Evolutionary conservation across 2,329 filamentous ascomycete species (phyloP).

Genomic region (Alternaria burnsii): DNA sequence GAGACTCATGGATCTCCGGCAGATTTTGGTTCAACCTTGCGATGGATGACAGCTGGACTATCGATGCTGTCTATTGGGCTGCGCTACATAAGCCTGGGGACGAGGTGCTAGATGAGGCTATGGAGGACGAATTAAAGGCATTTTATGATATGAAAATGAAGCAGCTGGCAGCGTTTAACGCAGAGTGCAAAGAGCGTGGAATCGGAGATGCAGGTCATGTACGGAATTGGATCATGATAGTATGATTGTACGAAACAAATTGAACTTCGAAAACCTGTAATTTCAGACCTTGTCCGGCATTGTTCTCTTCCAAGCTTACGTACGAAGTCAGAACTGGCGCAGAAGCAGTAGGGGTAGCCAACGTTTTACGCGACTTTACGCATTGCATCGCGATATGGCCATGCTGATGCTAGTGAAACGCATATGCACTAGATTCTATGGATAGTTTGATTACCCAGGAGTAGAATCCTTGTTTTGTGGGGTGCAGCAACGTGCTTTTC

Average conservation of each 20-base stretch:
- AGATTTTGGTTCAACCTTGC: background rate
- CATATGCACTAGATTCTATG: background rate
- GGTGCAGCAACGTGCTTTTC: conserved; percentile 3
- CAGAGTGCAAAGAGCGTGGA: no score
- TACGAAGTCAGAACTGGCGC: fast-evolving
- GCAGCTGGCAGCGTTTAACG: conserved; percentile 21
- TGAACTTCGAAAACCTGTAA: background rate
- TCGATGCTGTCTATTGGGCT: conserved; percentile 38
- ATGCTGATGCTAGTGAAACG: background rate
- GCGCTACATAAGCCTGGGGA: conserved; percentile 18
- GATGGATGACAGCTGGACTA: background rate
- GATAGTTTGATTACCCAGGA: background rate
- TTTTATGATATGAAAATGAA: conserved; percentile 24
- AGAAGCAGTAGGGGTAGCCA: background rate
- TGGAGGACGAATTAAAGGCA: conserved; percentile 13
- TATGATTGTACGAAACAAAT: fast-evolving
- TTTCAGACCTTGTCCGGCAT: background rate
- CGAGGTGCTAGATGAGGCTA: conserved; percentile 14
- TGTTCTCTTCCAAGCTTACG: background rate
- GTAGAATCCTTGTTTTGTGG: conserved; percentile 11
- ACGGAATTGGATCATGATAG: no score
- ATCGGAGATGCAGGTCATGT: no score
- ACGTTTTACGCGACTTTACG: background rate
- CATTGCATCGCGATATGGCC: background rate
- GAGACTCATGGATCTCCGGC: background rate